Evolutionary conservation across 192 early-diverging fungal genomes (phyloP), one percentile per base, ranked within the genome.

Genomic region (Gigaspora rosea): DNA sequence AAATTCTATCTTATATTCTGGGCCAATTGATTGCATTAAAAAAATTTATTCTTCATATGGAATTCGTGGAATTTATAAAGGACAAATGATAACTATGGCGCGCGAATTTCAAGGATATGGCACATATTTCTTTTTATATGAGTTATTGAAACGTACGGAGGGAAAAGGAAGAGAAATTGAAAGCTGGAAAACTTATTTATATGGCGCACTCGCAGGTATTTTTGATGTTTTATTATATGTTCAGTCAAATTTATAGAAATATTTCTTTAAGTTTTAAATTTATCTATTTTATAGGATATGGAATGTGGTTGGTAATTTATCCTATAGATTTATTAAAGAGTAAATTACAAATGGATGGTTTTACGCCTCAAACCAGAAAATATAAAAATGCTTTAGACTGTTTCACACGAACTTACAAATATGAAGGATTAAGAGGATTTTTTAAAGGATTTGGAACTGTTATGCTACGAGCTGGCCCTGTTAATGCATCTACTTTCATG

Each of bases 301-400:
- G 87, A 27, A 84, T 93, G 70, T 93, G 92, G 92, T 71, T 89
- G n/a, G 89, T 90, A 8, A 88, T 95, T 11, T 99, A 96, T 82
- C 97, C 97, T 41, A 88, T 97, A 48, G 96, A 98, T 84, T 90
- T 92, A 54, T 89, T 99, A 83, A 99, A 99, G 84, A 94, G 92
- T 82, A 95, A 95, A 83, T 80, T 99, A 46, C 97, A 99, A 82
- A 97, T 95, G 5, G 96, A 99, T 80, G 90, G 87, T 2, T 94
- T 99, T 81, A 84, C 88, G 18, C 77, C 82, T 0, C 73, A 71
- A 7, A 86, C 86, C 12, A 88, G 90, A 73, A 87, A 90, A 77
- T 99, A 96, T 82, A 85, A 70, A 48, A 89, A 91, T 18, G 82
- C 89, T 4, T 13, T 94, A 18, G 96, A 99, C 79, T 97, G 95